Evolutionary conservation across 1,139 yeast genomes (phyloP).

Genomic region (Hemisphaericaspora lyxosophila): DNA sequence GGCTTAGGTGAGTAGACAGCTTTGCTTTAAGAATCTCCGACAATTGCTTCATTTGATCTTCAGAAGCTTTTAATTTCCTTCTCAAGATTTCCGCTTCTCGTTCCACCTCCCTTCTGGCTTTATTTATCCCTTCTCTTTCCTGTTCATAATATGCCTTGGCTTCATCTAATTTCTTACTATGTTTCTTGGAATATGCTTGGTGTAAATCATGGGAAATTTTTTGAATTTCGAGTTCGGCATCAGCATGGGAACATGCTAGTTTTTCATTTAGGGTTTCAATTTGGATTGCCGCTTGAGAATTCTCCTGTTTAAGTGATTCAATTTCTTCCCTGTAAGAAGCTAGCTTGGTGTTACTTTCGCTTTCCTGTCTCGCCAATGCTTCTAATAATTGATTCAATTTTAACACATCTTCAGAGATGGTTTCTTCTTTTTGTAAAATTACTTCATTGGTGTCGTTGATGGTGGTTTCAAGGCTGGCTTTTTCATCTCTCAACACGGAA

Average conservation of each 20-base stretch:
- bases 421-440: conserved; percentile 22
- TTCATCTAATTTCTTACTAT: conserved; percentile 49
- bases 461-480: conserved; percentile 15
- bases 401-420: conserved; percentile 25
- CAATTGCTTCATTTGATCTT: conserved; percentile 14
- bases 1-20: conserved; percentile 4
- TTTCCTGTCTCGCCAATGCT: conserved; percentile 19
- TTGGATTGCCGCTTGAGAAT: conserved; percentile 15
- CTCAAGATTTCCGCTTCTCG: conserved; percentile 15
- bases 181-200: conserved; percentile 67
- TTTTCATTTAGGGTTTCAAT: conserved; percentile 23
- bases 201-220: conserved; percentile 66
- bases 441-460: conserved; percentile 1
- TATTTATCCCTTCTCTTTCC: conserved; percentile 10
- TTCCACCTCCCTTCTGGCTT: conserved; percentile 11
- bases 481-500: conserved; percentile 13
- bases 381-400: conserved; percentile 24
- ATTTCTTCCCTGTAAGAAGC: conserved; percentile 4
- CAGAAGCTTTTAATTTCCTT: conserved; percentile 12
- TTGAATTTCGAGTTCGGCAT: conserved; percentile 38
- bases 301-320: conserved; percentile 12
- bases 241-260: conserved; percentile 41
- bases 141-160: conserved; percentile 17
- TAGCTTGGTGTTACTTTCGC: conserved; percentile 10
- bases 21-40: conserved; percentile 12